Percentiles rank a stretch among this genome's conserved stretches.
These are phyloP conservation scores for Solanum sitiens DNA, from an alignment of 257 asterid species.

Conservation along the genomic window DNA sequence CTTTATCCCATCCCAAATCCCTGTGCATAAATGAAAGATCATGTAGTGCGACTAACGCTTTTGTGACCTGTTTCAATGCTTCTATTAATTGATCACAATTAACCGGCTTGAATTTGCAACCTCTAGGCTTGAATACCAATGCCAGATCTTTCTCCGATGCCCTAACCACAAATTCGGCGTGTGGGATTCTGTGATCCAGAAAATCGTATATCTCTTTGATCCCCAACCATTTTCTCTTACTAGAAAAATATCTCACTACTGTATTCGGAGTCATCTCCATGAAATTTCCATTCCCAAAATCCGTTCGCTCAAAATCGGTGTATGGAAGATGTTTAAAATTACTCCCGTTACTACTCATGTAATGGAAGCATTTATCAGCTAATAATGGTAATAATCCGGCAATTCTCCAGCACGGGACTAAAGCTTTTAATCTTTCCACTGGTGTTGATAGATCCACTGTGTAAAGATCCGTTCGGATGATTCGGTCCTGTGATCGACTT, in stretches of 20 bases:
- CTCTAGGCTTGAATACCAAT: slow-evolving; percentile 33
- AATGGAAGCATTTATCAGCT: slow-evolving; percentile 19
- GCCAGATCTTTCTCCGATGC: slow-evolving; percentile 30
- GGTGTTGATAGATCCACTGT: slow-evolving; percentile 26
- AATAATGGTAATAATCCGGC: slow-evolving; percentile 30
- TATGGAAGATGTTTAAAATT: slow-evolving; percentile 1
- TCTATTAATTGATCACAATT: slow-evolving; percentile 24
- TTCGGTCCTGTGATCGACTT: slow-evolving; percentile 24
- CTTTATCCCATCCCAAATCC: slow-evolving; percentile 38
- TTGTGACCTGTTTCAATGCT: slow-evolving; percentile 31
- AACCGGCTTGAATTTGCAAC: slow-evolving; percentile 18
- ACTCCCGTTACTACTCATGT: not conserved
- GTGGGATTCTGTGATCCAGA: slow-evolving; percentile 30
- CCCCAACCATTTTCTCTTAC: slow-evolving; percentile 21
- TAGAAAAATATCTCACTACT: slow-evolving; percentile 7
- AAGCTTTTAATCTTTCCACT: slow-evolving; percentile 26
- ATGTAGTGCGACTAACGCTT: slow-evolving; percentile 33
- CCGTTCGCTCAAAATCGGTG: slow-evolving; percentile 30
- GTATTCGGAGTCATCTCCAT: slow-evolving; percentile 31
- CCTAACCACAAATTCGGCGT: slow-evolving; percentile 21
- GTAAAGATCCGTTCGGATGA: slow-evolving; percentile 35
- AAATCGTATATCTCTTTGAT: slow-evolving; percentile 36
- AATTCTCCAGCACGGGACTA: slow-evolving; percentile 34
- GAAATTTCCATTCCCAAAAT: slow-evolving; percentile 18
- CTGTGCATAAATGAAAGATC: slow-evolving; percentile 40